Conservation (phyloP, 441 rosid genomes). For the Daphne laureola region DNA sequence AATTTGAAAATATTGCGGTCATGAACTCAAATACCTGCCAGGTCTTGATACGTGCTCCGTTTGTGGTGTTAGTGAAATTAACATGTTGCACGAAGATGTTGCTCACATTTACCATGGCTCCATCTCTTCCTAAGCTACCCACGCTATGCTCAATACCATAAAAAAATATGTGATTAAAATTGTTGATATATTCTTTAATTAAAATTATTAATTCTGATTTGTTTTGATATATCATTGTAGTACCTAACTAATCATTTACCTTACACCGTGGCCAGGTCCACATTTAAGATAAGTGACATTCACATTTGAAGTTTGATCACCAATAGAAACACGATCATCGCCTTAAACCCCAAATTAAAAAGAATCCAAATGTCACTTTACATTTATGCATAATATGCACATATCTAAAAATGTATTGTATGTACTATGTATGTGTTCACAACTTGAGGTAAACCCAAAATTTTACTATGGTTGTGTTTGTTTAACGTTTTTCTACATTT, state of each 20-base stretch:
- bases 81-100: conserved; percentile 26
- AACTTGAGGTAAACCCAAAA: no score
- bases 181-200: no score
- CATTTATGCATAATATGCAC: no score
- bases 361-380: no score
- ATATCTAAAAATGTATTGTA: no score
- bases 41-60: conserved; percentile 57
- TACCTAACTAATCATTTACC: conserved; percentile 17
- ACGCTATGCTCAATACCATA: conserved; percentile 19
- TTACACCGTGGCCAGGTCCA: conserved; percentile 67
- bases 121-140: conserved; percentile 49
- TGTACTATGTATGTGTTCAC: no score
- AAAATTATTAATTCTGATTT: no score
- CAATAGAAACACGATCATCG: conserved; percentile 54
- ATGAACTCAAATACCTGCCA: conserved; percentile 25
- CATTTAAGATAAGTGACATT: conserved; percentile 23
- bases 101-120: conserved; percentile 29
- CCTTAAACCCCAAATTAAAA: conserved; percentile 17
- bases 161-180: conserved; percentile 7
- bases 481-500: no score
- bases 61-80: conserved; percentile 30
- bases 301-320: conserved; percentile 25
- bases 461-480: no score
- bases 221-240: no score
- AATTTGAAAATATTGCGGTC: not conserved